Percentiles rank a stretch among this genome's conserved stretches.
These are phyloP conservation scores for Torulaspora indica DNA, from an alignment of 805 yeast genomes.

Conservation along the genomic window DNA sequence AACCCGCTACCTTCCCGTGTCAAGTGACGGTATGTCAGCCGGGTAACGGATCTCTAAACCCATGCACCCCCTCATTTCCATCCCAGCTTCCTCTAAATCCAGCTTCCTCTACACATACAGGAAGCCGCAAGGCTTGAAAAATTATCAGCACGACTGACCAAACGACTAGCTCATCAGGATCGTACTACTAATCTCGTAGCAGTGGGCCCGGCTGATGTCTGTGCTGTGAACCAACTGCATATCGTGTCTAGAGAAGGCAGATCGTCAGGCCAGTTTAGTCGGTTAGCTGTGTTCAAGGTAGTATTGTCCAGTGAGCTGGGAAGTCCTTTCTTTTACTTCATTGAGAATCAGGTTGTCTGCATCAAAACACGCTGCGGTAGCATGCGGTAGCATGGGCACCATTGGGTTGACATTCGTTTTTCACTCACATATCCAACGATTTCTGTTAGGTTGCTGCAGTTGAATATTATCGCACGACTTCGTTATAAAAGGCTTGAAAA, in stretches of 20 bases:
- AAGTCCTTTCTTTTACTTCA: conserved; percentile 10
- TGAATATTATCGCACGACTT: conserved; percentile 7
- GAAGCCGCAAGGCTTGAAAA: background rate
- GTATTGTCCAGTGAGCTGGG: conserved; percentile 1
- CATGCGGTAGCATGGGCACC: background rate
- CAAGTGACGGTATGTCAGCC: too few species aligned
- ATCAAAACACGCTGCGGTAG: background rate
- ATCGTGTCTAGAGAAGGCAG: background rate
- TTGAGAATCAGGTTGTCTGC: conserved; percentile 3
- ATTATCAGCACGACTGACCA: background rate
- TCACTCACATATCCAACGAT: conserved; percentile 3
- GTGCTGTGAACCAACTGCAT: background rate
- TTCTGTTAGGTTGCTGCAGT: conserved; percentile 2
- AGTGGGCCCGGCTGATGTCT: conserved; percentile 7
- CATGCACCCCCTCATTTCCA: background rate
- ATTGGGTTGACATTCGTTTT: conserved; percentile 3
- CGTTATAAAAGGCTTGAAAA: conserved; percentile 8
- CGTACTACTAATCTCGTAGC: background rate
- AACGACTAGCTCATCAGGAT: conserved; percentile 4
- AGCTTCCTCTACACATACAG: conserved; percentile 7
- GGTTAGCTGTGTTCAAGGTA: conserved; percentile 1
- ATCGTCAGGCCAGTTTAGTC: conserved; percentile 5
- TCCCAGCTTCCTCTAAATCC: background rate
- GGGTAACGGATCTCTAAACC: background rate
- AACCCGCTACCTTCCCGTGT: too few species aligned